Evolutionary conservation across 2,329 filamentous ascomycete genomes (phyloP), one percentile per base, ranked within the genome.

Genomic region (Fulvia fulva): DNA sequence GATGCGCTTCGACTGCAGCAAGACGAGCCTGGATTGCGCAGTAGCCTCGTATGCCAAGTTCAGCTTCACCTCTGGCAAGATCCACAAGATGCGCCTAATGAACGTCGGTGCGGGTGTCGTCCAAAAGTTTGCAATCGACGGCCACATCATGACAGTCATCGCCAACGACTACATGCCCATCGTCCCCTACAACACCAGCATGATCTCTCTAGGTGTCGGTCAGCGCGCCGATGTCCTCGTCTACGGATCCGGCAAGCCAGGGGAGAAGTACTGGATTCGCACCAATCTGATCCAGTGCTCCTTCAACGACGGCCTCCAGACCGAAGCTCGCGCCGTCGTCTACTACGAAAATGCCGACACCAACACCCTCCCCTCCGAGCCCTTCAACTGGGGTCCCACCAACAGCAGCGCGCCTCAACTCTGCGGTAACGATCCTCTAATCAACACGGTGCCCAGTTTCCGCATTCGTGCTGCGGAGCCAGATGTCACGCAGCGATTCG

Each of bases 281-380:
- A 47, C 55, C 19, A 26, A 57, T 3, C 47, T 57, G 19, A 43
- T 21, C 41, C 45, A 22, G 16, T 55, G 57, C 23, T 66, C 64
- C 43, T 32, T 50, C 54, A 49, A 66, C 57, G 25, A 59, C 28
- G 30, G 57, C 23, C 5, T 43, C 22, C 23, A 37, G 46, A 45
- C 61, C 1, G 65, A 78, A 53, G 84, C 81, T 1, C 65, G 83
- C 0, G 87, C 86, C 0, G 83, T 80, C 16, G 77, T 90, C 50
- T 87, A 86, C 74, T 90, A 90, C 69, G 78, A 86, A 30, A 67
- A 76, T 8, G 82, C 83, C 11, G 76, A 87, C 65, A 76, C 75
- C 3, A 73, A 70, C 47, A 51, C 56, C 19, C 53, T 61, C 11
- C 68, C 69, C 6, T 82, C 78, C 1, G 68, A 81, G 0, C 75